A percentile compares a stretch with the other conserved stretches of the same genome.
phyloP scores from a whole-genome alignment of 305 asterid species.

The Solanum hybrid region DNA sequence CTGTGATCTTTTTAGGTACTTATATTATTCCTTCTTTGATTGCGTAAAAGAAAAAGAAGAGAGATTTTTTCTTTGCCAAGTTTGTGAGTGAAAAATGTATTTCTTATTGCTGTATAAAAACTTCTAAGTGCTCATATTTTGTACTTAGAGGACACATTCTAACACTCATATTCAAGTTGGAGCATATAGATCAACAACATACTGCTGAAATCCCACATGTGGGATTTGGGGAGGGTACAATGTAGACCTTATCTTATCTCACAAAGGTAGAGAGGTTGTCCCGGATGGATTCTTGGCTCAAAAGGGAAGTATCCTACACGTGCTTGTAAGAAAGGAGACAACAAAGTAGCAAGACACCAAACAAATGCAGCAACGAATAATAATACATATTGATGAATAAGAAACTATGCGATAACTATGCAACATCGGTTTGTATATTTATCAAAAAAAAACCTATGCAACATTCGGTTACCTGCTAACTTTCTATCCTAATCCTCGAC shows the following conservation, averaged over 20 bases:
- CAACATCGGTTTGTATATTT: background rate
- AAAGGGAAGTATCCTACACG: background rate
- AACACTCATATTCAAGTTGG: background rate
- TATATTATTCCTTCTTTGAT: background rate
- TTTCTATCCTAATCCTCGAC: background rate
- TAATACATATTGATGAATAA: background rate
- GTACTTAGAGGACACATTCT: background rate
- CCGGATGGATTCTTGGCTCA: background rate
- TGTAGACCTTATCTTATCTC: background rate
- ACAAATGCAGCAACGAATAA: background rate
- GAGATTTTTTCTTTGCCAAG: background rate
- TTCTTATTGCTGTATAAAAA: background rate
- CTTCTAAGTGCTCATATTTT: background rate
- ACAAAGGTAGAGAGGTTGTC: background rate
- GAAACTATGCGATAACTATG: background rate
- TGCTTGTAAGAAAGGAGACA: background rate
- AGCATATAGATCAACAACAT: background rate
- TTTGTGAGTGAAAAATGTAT: background rate
- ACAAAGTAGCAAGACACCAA: background rate
- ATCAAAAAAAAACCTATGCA: background rate
- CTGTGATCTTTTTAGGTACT: constrained; percentile 83
- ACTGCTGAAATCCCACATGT: background rate
- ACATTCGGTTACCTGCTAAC: background rate
- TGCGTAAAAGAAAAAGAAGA: background rate
- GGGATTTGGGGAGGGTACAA: background rate